Conservation (phyloP, 352 stramenopile species). For the Phytophthora aleatoria region DNA sequence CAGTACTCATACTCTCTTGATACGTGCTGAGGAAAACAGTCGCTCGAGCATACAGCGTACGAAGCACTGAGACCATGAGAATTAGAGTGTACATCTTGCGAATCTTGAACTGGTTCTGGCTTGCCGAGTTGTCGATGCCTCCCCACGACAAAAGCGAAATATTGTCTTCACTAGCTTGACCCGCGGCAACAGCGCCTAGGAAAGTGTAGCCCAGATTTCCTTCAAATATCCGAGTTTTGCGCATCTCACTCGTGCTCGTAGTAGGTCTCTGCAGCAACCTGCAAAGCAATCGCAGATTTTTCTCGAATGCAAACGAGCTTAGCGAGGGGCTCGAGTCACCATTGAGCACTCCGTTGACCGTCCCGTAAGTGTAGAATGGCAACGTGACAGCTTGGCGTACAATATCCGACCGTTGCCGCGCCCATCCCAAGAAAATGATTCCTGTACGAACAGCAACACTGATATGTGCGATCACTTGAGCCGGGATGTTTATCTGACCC, state of each 20-base stretch:
- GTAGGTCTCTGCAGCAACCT: slow-evolving; percentile 39
- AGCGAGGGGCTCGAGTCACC: slow-evolving; percentile 36
- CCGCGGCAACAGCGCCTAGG: slow-evolving; percentile 44
- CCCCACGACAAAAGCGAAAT: slow-evolving; percentile 44
- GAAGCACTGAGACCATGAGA: slow-evolving; percentile 80
- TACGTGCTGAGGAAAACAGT: slow-evolving; percentile 63
- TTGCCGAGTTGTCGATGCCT: slow-evolving; percentile 30
- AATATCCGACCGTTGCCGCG: slow-evolving; percentile 59
- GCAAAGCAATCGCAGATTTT: slow-evolving; percentile 61
- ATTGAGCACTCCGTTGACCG: slow-evolving; percentile 4
- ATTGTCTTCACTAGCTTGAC: slow-evolving; percentile 30
- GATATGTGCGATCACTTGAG: slow-evolving; percentile 60
- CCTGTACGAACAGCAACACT: slow-evolving; percentile 74
- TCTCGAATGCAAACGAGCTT: slow-evolving; percentile 66
- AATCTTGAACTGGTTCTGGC: slow-evolving; percentile 56
- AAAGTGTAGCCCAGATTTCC: slow-evolving; percentile 77
- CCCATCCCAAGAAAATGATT: slow-evolving; percentile 79
- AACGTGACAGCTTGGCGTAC: slow-evolving; percentile 65
- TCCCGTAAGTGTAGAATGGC: slow-evolving; percentile 54
- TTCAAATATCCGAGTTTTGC: slow-evolving; percentile 36
- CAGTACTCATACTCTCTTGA: slow-evolving; percentile 17
- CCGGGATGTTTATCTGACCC: slow-evolving; percentile 55
- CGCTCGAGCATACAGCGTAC: slow-evolving; percentile 70
- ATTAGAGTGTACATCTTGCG: slow-evolving; percentile 87
- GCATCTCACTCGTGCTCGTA: slow-evolving; percentile 11